A percentile compares a stretch with the other conserved stretches of the same genome.
phyloP scores from a whole-genome alignment of 768 basidiomycete genomes.

The Sistotremastrum niveocremeum region DNA sequence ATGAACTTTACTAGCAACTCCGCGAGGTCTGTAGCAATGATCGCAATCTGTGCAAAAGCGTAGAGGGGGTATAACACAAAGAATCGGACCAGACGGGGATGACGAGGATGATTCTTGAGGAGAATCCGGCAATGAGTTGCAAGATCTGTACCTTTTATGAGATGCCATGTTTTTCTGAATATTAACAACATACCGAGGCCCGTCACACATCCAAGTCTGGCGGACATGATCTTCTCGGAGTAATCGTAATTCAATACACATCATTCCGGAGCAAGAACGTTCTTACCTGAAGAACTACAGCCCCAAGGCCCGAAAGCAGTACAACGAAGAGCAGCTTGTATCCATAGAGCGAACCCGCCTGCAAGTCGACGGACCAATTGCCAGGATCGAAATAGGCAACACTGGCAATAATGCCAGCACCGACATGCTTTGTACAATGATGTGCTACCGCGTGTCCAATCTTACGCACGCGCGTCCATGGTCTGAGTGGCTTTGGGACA shows the following conservation, averaged over 20 bases:
- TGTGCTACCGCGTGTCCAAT: slow-evolving; percentile 1
- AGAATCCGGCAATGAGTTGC: slow-evolving; percentile 51
- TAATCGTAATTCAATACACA: not conserved
- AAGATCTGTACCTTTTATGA: slow-evolving; percentile 30
- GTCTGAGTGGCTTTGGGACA: too few relatives aligned
- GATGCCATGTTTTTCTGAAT: not conserved
- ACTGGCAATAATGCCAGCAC: slow-evolving; percentile 75
- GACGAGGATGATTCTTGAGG: slow-evolving; percentile 48
- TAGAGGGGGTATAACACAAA: slow-evolving; percentile 54
- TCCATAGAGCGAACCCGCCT: slow-evolving; percentile 75
- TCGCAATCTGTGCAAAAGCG: slow-evolving; percentile 49
- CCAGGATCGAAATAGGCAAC: slow-evolving; percentile 88
- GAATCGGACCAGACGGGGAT: slow-evolving; percentile 44
- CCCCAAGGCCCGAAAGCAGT: slow-evolving; percentile 68
- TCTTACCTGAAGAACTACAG: slow-evolving; percentile 66
- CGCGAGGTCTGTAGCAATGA: slow-evolving; percentile 68
- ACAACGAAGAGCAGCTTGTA: slow-evolving; percentile 81
- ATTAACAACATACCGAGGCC: slow-evolving; percentile 43
- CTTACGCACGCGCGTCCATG: too few relatives aligned
- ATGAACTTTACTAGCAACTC: slow-evolving; percentile 37
- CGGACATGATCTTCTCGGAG: slow-evolving; percentile 47
- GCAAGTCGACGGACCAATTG: slow-evolving; percentile 85
- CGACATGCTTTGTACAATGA: slow-evolving; percentile 54
- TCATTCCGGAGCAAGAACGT: not conserved
- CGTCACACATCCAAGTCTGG: slow-evolving; percentile 71